Evolutionary conservation across 345 rosid species (phyloP).

Genomic region (Ricinus communis): DNA sequence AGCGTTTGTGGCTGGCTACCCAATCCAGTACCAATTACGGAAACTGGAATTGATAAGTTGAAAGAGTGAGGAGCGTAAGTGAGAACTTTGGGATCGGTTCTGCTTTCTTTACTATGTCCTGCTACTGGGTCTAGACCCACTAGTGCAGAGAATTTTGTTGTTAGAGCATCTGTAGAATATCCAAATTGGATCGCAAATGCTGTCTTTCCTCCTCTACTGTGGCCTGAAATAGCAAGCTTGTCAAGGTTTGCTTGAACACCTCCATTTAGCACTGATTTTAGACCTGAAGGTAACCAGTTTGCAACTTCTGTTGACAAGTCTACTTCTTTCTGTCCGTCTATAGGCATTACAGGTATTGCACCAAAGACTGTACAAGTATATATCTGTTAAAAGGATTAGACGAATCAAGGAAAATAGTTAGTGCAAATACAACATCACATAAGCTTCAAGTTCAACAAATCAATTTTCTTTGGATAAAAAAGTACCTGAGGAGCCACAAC

Average conservation of each 20-base stretch:
- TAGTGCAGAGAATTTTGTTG: conserved; percentile 14
- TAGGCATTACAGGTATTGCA: conserved; percentile 18
- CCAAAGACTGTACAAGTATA: too few species aligned
- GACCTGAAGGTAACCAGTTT: conserved; percentile 17
- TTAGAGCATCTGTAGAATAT: background rate
- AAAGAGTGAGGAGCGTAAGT: conserved; percentile 21
- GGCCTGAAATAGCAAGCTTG: conserved; percentile 33
- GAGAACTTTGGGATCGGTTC: conserved; percentile 28
- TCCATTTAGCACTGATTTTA: conserved; percentile 10
- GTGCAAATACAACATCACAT: too few species aligned
- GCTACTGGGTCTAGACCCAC: conserved; percentile 43
- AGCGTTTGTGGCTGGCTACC: background rate
- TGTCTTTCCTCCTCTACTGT: conserved; percentile 42
- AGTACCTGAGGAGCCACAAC: conserved; percentile 52
- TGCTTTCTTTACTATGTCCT: background rate
- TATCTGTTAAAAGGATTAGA: too few species aligned
- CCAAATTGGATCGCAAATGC: conserved; percentile 40
- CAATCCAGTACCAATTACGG: conserved; percentile 36
- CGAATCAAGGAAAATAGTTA: too few species aligned
- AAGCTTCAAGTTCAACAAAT: too few species aligned
- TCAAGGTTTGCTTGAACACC: conserved; percentile 9
- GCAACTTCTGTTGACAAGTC: conserved; percentile 27
- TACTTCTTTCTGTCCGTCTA: conserved; percentile 21
- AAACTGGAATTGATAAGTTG: conserved; percentile 26
- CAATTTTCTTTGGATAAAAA: too few species aligned